Percentiles rank a stretch among this genome's conserved stretches.
phyloP scores from a whole-genome alignment of 768 basidiomycete species.

The Imleria badia region DNA sequence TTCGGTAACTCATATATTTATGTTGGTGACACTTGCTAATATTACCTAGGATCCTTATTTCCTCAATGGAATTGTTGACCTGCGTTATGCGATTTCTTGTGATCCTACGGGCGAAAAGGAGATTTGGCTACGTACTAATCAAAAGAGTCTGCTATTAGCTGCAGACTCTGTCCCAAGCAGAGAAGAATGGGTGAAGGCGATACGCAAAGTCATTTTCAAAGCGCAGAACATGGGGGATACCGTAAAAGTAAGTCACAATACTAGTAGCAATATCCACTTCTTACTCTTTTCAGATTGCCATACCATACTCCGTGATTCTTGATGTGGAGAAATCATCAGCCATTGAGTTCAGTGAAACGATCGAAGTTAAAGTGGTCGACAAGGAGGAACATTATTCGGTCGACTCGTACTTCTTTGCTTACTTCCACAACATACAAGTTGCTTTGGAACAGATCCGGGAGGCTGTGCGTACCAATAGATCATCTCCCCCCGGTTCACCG shows the following conservation, averaged over 20 bases:
- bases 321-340: slow-evolving; percentile 87
- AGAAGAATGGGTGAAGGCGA: slow-evolving; percentile 95
- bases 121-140: slow-evolving; percentile 81
- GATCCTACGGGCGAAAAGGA: slow-evolving; percentile 76
- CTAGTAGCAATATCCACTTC: neutral
- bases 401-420: slow-evolving; percentile 94
- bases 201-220: slow-evolving; percentile 92
- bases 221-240: slow-evolving; percentile 95
- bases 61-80: slow-evolving; percentile 91
- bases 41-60: slow-evolving; percentile 88
- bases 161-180: slow-evolving; percentile 82
- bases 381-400: slow-evolving; percentile 71
- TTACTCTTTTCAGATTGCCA: slow-evolving; percentile 65
- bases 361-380: slow-evolving; percentile 91
- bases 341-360: slow-evolving; percentile 95
- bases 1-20: slow-evolving; percentile 51
- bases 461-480: slow-evolving; percentile 60
- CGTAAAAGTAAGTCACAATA: slow-evolving; percentile 65
- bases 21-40: slow-evolving; percentile 6
- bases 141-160: slow-evolving; percentile 67
- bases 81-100: slow-evolving; percentile 90
- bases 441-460: slow-evolving; percentile 83
- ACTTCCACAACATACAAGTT: slow-evolving; percentile 77
- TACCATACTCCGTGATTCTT: slow-evolving; percentile 86
- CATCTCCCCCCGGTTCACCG: slow-evolving; percentile 21